phyloP scores from a whole-genome alignment of 768 basidiomycete genomes.

The Mycena epipterygia region DNA sequence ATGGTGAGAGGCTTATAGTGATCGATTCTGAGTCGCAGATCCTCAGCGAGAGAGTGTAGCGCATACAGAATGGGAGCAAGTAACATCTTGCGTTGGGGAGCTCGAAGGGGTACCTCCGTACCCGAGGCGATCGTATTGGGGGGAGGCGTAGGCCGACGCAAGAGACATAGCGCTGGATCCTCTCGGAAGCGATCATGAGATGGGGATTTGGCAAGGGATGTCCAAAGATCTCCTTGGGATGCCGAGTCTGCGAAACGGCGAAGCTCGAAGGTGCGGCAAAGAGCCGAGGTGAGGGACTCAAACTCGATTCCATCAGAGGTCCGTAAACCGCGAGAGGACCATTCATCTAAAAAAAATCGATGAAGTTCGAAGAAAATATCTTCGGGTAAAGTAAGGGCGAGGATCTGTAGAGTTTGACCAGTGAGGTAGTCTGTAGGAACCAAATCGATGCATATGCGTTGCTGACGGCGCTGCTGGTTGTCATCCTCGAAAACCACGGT shows the following conservation, averaged over 20 bases:
- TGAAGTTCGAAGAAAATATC: slow-evolving; percentile 71
- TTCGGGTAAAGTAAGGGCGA: slow-evolving; percentile 72
- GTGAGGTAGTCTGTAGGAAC: slow-evolving; percentile 70
- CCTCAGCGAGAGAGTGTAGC: slow-evolving; percentile 85
- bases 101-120: slow-evolving; percentile 28
- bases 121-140: slow-evolving; percentile 30
- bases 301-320: slow-evolving; percentile 66
- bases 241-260: slow-evolving; percentile 38
- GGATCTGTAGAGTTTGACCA: slow-evolving; percentile 68
- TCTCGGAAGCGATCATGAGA: slow-evolving; percentile 66
- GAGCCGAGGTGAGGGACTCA: slow-evolving; percentile 65
- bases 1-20: slow-evolving; percentile 67
- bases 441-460: slow-evolving; percentile 58
- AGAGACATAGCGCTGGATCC: slow-evolving; percentile 66
- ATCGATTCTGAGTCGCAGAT: slow-evolving; percentile 70
- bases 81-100: slow-evolving; percentile 54
- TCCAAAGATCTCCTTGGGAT: slow-evolving; percentile 57
- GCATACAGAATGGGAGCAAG: slow-evolving; percentile 76
- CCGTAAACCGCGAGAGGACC: slow-evolving; percentile 64
- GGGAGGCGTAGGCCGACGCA: slow-evolving; percentile 50
- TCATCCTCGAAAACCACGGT: slow-evolving; percentile 69
- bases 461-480: slow-evolving; percentile 35
- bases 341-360: slow-evolving; percentile 65
- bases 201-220: slow-evolving; percentile 56
- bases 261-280: slow-evolving; percentile 63